Percentiles rank a stretch among this genome's conserved stretches.
Conservation (phyloP, 2,329 filamentous ascomycete species). For the Saccharata proteae region DNA sequence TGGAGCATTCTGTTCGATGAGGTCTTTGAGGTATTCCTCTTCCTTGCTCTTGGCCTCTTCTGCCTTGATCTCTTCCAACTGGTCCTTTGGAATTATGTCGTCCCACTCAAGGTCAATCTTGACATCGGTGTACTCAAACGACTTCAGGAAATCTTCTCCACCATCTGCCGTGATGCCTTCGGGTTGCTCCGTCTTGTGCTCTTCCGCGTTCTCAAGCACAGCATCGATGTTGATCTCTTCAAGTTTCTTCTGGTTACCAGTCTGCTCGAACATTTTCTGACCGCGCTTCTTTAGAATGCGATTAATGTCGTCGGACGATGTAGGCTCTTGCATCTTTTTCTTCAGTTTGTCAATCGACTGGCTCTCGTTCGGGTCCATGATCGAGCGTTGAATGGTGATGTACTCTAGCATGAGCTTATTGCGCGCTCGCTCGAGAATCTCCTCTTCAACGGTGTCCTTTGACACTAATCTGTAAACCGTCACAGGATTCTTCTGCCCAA, state of each 20-base stretch:
- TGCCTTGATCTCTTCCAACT: conserved; percentile 77
- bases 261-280: conserved; percentile 99
- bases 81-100: conserved; percentile 90
- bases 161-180: conserved; percentile 91
- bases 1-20: conserved; percentile 76
- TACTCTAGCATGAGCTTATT: conserved; percentile 98
- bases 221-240: conserved; percentile 97
- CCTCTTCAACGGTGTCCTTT: conserved; percentile 96
- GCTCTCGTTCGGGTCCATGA: conserved; percentile 85
- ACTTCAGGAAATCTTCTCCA: conserved; percentile 87
- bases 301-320: conserved; percentile 87
- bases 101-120: conserved; percentile 97
- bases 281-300: conserved; percentile 93
- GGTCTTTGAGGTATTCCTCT: conserved; percentile 67
- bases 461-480: conserved; percentile 94
- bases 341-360: conserved; percentile 48
- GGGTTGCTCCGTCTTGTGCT: conserved; percentile 91
- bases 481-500: conserved; percentile 90
- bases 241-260: conserved; percentile 87
- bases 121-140: conserved; percentile 89
- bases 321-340: conserved; percentile 75
- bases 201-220: conserved; percentile 90
- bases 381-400: conserved; percentile 90
- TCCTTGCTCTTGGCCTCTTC: conserved; percentile 79
- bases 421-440: conserved; percentile 86